Conservation (phyloP, 2,329 filamentous ascomycete species). For the Alternaria brassicae region DNA sequence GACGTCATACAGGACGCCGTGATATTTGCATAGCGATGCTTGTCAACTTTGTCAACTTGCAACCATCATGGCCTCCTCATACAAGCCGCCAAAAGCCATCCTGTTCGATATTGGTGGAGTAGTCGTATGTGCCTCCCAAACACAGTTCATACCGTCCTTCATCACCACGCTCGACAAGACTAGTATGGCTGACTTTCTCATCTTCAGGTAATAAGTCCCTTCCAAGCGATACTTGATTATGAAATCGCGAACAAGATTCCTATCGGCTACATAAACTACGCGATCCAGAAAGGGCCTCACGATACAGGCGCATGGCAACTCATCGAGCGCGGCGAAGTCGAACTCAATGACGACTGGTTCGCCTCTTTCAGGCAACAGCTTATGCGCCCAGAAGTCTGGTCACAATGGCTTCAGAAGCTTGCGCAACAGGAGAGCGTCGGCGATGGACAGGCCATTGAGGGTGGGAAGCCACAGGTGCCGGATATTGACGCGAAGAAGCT, state of each 20-base stretch:
- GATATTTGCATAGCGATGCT: conserved; percentile 16
- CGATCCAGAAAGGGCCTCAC: conserved; percentile 79
- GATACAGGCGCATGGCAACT: conserved; percentile 81
- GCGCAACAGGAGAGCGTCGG: conserved; percentile 24
- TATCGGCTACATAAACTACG: conserved; percentile 88
- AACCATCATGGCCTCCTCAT: conserved; percentile 16
- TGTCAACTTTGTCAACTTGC: background rate
- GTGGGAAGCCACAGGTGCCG: conserved; percentile 67
- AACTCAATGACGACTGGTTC: conserved; percentile 78
- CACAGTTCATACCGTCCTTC: background rate
- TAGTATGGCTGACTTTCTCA: background rate
- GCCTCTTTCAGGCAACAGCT: conserved; percentile 77
- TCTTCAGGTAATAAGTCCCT: conserved; percentile 81
- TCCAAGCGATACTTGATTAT: conserved; percentile 92
- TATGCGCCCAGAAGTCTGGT: conserved; percentile 71
- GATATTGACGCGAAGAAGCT: conserved; percentile 77
- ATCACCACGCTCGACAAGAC: background rate
- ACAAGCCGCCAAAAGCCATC: conserved; percentile 38
- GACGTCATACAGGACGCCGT: conserved; percentile 26
- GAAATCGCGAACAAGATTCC: conserved; percentile 79
- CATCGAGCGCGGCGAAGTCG: conserved; percentile 83
- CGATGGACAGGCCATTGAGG: conserved; percentile 41
- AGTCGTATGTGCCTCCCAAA: conserved; percentile 71
- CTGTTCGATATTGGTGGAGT: conserved; percentile 97
- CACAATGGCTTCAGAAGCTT: conserved; percentile 58